phyloP scores from a whole-genome alignment of 306 rosid genomes.

The Leucaena leucocephala region DNA sequence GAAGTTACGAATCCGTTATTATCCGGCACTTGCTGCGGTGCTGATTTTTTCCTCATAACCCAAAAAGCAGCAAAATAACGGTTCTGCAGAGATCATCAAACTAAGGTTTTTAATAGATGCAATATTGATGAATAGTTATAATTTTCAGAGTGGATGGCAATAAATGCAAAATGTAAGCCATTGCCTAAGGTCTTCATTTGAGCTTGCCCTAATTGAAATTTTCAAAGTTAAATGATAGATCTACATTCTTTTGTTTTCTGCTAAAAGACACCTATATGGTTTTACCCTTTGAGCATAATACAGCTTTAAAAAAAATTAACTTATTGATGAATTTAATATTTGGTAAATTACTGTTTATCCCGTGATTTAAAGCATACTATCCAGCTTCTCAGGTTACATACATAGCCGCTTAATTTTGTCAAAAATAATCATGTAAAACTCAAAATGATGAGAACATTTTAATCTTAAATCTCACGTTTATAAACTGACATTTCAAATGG shows the following conservation, averaged over 20 bases:
- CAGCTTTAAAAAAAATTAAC: background rate
- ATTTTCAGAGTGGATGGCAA: background rate
- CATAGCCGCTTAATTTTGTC: background rate
- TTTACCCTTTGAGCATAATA: background rate
- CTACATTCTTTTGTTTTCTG: background rate
- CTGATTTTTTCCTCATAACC: slow-evolving; percentile 76
- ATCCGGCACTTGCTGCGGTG: slow-evolving; percentile 35
- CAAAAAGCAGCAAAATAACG: slow-evolving; percentile 87
- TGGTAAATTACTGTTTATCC: background rate
- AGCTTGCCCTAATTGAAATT: background rate
- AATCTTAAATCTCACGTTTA: background rate
- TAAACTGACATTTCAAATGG: background rate
- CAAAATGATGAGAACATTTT: background rate
- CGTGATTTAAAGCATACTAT: background rate
- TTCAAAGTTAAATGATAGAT: slow-evolving; percentile 10
- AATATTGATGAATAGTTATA: background rate
- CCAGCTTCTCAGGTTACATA: background rate
- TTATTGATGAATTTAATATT: background rate
- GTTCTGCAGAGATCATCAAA: slow-evolving; percentile 63
- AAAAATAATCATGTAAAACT: background rate
- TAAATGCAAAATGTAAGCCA: background rate
- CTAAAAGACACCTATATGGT: background rate
- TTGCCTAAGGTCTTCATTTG: background rate
- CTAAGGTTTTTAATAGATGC: background rate
- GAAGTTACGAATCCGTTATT: background rate